Evolutionary conservation across 305 asterid genomes (phyloP).

Genomic region (Fraxinus xanthoxyloides): DNA sequence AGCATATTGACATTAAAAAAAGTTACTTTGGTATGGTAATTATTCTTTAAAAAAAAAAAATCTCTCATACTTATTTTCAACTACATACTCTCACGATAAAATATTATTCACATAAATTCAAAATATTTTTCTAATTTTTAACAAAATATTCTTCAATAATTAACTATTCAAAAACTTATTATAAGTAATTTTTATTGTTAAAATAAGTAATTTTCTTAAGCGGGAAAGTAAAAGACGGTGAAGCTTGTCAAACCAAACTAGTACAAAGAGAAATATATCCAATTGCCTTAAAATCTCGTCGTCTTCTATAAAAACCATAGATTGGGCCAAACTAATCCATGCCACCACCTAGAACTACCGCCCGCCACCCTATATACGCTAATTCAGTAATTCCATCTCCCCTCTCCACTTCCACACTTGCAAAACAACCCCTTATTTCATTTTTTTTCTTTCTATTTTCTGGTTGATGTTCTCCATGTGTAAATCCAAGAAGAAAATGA

Average conservation of each 20-base stretch:
- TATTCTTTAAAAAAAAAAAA: too few relatives aligned
- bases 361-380: background rate
- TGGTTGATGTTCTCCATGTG: slow-evolving; percentile 42
- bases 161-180: too few relatives aligned
- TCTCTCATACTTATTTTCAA: too few relatives aligned
- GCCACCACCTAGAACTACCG: background rate
- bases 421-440: background rate
- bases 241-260: background rate
- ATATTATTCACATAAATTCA: too few relatives aligned
- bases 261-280: slow-evolving; percentile 20
- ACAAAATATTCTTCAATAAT: too few relatives aligned
- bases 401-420: background rate
- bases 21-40: too few relatives aligned
- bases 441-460: background rate
- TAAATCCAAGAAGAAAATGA: slow-evolving; percentile 42
- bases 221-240: background rate
- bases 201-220: background rate
- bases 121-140: too few relatives aligned
- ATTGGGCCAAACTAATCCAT: background rate
- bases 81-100: too few relatives aligned
- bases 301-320: background rate
- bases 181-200: too few relatives aligned
- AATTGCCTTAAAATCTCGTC: background rate
- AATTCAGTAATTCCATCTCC: slow-evolving; percentile 6
- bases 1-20: too few relatives aligned